Base-by-base conservation (phyloP, 306 rosid genomes). In the Cercis canadensis region DNA sequence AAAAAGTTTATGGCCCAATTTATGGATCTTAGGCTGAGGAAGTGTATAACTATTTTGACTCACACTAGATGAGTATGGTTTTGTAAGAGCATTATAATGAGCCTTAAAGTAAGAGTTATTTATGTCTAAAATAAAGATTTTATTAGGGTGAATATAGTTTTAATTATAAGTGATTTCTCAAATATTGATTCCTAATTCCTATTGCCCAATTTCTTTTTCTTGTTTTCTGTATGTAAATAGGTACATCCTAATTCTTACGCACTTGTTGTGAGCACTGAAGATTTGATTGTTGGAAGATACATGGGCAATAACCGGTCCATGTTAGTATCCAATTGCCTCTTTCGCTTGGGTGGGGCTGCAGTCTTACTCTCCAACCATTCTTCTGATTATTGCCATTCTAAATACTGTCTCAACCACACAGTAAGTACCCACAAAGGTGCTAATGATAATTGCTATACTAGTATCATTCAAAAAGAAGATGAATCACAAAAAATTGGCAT, bases 281-380 rank as follows among this genome's bases (percentile, higher is more conserved):
- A 83, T 75, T 83, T 86, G 11, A 86, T 86, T 6, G 87, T 86
- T 4, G 82, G 82, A 29, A 83, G 88, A 86, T 86, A 86, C 79
- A 53, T 80, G 5, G 90, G 90, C 43, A 86, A 86, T 54, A 86
- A 86, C 75, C 80, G 88, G 2, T 78, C 90, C 0, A 86, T 86
- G 90, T 80, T 83, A 1, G 80, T 86, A 59, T 77, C 87, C 2
- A 86, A 86, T 79, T 86, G 90, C 72, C 87, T 86, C 41, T 86
- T 86, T 58, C 80, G 90, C 14, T 13, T 5, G 4, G 51, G 51
- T 10, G 51, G 51, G 11, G 51, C 51, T 0, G 51, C 51, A 45
- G 14, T 45, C 14, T 9, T 45, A 11, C 51, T 45, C 51, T 45
- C 51, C 1, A 45, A 45, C 51, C 51, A 45, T 45, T 45, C n/a